Percentiles rank a stretch among this genome's conserved stretches.
These are phyloP conservation scores for Arachnopeziza araneosa DNA, from an alignment of 2,329 filamentous ascomycete species.

Conservation along the genomic window DNA sequence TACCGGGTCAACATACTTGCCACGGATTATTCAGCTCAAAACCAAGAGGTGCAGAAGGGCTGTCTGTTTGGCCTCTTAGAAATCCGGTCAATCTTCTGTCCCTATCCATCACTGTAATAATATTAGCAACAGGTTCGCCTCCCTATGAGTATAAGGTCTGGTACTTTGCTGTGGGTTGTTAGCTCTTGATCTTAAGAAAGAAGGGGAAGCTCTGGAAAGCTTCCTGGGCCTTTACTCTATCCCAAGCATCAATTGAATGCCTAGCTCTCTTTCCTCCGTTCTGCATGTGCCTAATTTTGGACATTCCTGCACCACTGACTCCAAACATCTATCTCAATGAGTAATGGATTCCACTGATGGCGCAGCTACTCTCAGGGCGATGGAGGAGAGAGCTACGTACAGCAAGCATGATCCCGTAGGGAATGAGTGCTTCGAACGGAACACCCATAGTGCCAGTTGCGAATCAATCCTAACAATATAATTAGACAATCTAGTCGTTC, in stretches of 20 bases:
- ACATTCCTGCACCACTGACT: conserved; percentile 34
- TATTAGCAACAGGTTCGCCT: conserved; percentile 12
- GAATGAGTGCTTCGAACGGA: conserved; percentile 37
- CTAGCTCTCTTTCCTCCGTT: conserved; percentile 36
- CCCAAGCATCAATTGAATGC: conserved; percentile 37
- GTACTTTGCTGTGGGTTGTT: conserved; percentile 33
- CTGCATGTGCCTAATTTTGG: conserved; percentile 33
- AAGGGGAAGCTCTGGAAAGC: background rate
- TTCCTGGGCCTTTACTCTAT: conserved; percentile 30
- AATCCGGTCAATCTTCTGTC: conserved; percentile 36
- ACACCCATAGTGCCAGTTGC: conserved; percentile 33
- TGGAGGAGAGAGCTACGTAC: conserved; percentile 24
- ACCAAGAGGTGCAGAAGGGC: conserved; percentile 32
- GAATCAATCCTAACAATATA: conserved; percentile 14
- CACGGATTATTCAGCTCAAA: conserved; percentile 39
- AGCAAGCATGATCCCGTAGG: conserved; percentile 36
- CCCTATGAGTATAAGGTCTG: background rate
- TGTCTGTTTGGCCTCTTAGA: conserved; percentile 35
- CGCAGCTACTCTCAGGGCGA: background rate
- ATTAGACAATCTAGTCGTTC: conserved; percentile 8
- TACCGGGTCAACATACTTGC: conserved; percentile 30
- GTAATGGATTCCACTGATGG: conserved; percentile 1
- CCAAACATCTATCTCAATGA: conserved; percentile 35
- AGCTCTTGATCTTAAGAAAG: conserved; percentile 13
- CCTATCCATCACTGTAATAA: conserved; percentile 36